phyloP scores from a whole-genome alignment of 306 rosid genomes.

The Lathyrus tuberosus region DNA sequence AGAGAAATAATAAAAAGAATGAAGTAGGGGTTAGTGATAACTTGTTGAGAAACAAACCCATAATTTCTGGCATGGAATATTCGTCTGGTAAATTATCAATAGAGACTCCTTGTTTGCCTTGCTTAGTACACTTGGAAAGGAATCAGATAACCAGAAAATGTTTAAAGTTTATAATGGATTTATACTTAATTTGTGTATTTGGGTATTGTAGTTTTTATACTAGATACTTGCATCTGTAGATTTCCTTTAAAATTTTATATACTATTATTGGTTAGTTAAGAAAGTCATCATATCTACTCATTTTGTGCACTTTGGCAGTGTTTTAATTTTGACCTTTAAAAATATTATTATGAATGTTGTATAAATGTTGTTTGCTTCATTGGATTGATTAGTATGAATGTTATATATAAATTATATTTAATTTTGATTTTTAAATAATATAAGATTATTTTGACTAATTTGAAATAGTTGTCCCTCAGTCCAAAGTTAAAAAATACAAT shows the following conservation, averaged over 20 bases:
- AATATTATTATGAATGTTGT: too few relatives aligned
- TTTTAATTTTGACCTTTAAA: too few relatives aligned
- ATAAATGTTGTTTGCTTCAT: too few relatives aligned
- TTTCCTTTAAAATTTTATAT: neutral
- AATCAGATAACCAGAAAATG: neutral
- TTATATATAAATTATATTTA: too few relatives aligned
- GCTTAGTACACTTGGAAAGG: slow-evolving; percentile 28
- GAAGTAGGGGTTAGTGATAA: neutral
- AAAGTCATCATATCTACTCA: neutral
- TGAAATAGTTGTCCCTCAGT: too few relatives aligned
- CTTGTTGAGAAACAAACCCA: slow-evolving; percentile 2
- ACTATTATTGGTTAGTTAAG: neutral
- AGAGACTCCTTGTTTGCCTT: slow-evolving; percentile 12
- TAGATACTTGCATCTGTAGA: neutral
- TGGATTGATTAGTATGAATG: too few relatives aligned
- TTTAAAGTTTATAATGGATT: slow-evolving; percentile 9
- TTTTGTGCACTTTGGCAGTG: neutral
- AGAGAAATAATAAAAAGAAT: neutral
- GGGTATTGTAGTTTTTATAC: neutral
- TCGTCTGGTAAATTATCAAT: slow-evolving; percentile 11
- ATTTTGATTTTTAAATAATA: too few relatives aligned
- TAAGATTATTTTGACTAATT: too few relatives aligned
- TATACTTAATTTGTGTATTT: neutral
- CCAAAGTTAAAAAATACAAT: too few relatives aligned
- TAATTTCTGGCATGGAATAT: slow-evolving; percentile 2